phyloP scores from a whole-genome alignment of 805 yeast genomes.

The Pichia ethanolica region DNA sequence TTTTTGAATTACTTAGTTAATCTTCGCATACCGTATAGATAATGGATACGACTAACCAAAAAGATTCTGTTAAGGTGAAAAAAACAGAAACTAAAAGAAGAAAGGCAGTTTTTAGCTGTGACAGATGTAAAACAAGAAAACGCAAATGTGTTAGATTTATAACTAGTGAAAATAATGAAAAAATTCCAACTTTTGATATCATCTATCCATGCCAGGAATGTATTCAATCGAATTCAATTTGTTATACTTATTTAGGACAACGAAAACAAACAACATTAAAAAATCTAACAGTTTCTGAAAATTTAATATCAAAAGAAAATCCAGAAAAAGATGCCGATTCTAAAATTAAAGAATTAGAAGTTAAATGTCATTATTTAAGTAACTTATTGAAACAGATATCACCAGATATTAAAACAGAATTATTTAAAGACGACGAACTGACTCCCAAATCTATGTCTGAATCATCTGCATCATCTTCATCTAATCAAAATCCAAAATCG shows the following conservation, averaged over 20 bases:
- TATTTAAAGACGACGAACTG: not conserved
- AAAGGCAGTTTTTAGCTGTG: conserved; percentile 9
- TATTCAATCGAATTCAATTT: conserved; percentile 5
- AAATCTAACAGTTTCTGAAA: not conserved
- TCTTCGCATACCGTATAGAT: no score
- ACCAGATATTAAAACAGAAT: not conserved
- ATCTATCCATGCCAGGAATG: conserved; percentile 9
- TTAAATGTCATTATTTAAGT: not conserved
- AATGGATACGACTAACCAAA: no score
- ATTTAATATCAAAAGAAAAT: not conserved
- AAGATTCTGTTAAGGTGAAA: not conserved
- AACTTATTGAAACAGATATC: not conserved
- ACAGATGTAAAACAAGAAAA: conserved; percentile 9
- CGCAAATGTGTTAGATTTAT: conserved; percentile 8
- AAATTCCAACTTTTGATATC: conserved; percentile 4
- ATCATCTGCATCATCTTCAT: not conserved
- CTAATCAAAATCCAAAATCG: not conserved
- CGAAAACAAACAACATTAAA: conserved; percentile 2
- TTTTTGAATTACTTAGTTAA: no score
- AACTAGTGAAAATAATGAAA: not conserved
- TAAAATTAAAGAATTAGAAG: not conserved
- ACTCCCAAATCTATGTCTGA: not conserved
- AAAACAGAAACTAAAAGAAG: not conserved
- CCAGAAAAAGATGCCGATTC: not conserved
- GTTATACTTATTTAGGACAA: conserved; percentile 7